phyloP scores from a whole-genome alignment of 768 basidiomycete genomes.

The Gloeopeniophorella convolvens region DNA sequence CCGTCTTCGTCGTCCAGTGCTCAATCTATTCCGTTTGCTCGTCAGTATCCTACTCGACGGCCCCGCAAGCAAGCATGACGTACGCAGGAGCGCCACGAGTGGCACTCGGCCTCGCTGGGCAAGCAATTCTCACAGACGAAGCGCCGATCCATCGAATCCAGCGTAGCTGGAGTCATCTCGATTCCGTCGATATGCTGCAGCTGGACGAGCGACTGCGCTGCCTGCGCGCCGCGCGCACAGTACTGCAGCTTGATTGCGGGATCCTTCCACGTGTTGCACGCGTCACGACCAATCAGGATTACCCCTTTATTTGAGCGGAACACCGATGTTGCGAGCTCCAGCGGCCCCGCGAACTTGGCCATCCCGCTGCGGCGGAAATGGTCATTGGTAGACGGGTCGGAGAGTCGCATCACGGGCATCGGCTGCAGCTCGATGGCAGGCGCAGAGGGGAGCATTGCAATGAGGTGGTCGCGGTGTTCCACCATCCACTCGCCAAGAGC shows the following conservation, averaged over 20 bases:
- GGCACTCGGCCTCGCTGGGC: background rate
- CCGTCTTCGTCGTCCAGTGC: background rate
- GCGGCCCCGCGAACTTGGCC: slow-evolving; percentile 6
- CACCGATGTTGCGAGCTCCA: slow-evolving; percentile 14
- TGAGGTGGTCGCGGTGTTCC: background rate
- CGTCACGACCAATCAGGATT: slow-evolving; percentile 14
- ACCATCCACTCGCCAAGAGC: slow-evolving; percentile 16
- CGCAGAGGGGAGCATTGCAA: background rate
- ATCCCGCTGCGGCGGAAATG: background rate
- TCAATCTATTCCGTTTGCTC: slow-evolving; percentile 3
- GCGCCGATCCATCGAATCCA: slow-evolving; percentile 1
- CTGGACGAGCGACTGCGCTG: background rate
- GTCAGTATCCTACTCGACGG: no score
- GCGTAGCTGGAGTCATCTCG: background rate
- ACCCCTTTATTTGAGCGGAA: background rate
- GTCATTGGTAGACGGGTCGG: slow-evolving; percentile 6
- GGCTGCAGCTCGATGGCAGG: background rate
- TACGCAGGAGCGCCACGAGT: slow-evolving; percentile 12
- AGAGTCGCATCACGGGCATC: slow-evolving; percentile 1
- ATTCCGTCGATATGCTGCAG: background rate
- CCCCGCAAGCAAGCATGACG: background rate
- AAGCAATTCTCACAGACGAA: slow-evolving; percentile 9
- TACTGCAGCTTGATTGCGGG: background rate
- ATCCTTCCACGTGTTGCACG: slow-evolving; percentile 16
- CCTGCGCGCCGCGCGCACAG: slow-evolving; percentile 4